These are phyloP conservation scores for Murraya paniculata DNA, from an alignment of 345 rosid genomes.

Conservation along the genomic window DNA sequence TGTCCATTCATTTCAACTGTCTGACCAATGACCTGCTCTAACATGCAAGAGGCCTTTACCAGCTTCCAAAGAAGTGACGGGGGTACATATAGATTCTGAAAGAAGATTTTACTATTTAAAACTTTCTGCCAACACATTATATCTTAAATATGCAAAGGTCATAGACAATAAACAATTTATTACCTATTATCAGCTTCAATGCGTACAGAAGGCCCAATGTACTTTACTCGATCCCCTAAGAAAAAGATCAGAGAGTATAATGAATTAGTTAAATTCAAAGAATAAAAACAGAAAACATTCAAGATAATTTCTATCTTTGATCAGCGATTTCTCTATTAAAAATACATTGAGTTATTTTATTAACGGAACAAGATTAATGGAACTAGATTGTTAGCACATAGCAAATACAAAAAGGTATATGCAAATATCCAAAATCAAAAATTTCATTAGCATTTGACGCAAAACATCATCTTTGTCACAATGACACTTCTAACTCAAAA, in stretches of 20 bases:
- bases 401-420: neutral
- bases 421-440: neutral
- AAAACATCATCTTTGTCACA: neutral
- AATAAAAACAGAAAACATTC: neutral
- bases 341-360: too few relatives aligned
- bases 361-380: too few relatives aligned
- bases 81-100: neutral
- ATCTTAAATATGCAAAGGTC: neutral
- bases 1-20: neutral
- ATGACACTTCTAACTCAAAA: neutral
- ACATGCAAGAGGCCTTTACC: neutral
- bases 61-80: neutral
- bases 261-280: neutral
- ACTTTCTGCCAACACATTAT: neutral
- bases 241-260: neutral
- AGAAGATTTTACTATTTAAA: neutral
- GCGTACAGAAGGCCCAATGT: slow-evolving; percentile 56
- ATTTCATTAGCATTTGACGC: neutral
- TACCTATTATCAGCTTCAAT: slow-evolving; percentile 71
- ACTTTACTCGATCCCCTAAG: slow-evolving; percentile 92
- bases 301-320: neutral
- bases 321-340: too few relatives aligned
- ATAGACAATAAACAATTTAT: slow-evolving; percentile 10
- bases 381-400: neutral
- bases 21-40: neutral